Evolutionary conservation across 2,329 filamentous ascomycete genomes (phyloP), one percentile per base, ranked within the genome.

Genomic region (Chrysoporthe austroafricana): DNA sequence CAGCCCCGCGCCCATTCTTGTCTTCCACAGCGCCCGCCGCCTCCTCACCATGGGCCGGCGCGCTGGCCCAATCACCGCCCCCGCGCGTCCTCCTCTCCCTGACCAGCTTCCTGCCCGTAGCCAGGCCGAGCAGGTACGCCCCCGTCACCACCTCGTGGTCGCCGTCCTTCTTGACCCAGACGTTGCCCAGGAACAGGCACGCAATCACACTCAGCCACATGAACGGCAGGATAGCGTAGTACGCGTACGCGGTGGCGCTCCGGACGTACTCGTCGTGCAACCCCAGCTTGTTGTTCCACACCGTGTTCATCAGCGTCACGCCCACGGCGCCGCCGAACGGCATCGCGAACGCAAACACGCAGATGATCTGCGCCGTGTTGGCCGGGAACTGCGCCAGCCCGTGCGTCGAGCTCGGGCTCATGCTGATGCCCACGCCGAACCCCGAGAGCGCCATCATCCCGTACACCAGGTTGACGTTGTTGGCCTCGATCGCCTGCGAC

Each of bases 361-460:
- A 87, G 66, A 89, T 83, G 3, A 90, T 85, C 0, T 84, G 80
- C 0, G 89, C 84, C 14, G 90, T 85, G 39, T 83, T 78, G 4
- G 82, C 76, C 0, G 85, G 86, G 76, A 89, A 90, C 68, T 88
- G 84, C 0, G 86, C 90, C 0, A 90, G 82, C 0, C 84, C 87
- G 70, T 92, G 90, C 0, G 92, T 81, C 0, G 85, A 84, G 0
- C 83, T 82, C 3, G 73, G 88, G 85, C 91, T 91, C 73, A 90
- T 84, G n/a, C 88, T 82, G 14, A 90, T 76, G 0, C 88, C 90
- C 0, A 86, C 88, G 0, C 90, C 90, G 0, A 82, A 83, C 1
- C 90, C 90, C 0, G 87, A 83, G 1, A 92, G 75, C 0, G 84
- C 88, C 79, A 92, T 88, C 83, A 91, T 91, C 36, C 85, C 88